phyloP scores from a whole-genome alignment of 768 basidiomycete genomes.

The Ramaria sp. region DNA sequence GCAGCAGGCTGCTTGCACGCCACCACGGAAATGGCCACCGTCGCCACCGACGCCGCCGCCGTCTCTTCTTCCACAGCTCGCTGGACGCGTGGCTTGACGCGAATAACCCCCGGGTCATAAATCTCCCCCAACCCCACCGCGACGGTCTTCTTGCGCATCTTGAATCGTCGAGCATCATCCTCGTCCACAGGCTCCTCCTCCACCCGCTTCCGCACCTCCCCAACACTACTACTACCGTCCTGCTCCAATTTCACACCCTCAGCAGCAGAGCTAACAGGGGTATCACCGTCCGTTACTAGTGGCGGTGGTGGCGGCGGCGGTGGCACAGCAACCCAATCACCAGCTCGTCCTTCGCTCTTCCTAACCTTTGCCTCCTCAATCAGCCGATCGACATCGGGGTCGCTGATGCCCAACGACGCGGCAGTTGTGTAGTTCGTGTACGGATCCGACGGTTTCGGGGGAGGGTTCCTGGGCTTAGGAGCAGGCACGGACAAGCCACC shows the following conservation, averaged over 20 bases:
- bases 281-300: conserved; percentile 12
- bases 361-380: conserved; percentile 50
- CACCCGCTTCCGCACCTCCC: conserved; percentile 11
- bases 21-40: background rate
- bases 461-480: conserved; percentile 17
- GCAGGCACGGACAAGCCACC: conserved; percentile 21
- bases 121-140: conserved; percentile 59
- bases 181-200: conserved; percentile 23
- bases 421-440: conserved; percentile 84
- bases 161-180: conserved; percentile 44
- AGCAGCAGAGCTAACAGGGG: background rate
- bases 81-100: conserved; percentile 46
- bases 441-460: conserved; percentile 47
- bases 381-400: conserved; percentile 61
- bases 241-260: conserved; percentile 17
- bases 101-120: conserved; percentile 68
- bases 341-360: conserved; percentile 56
- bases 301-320: conserved; percentile 18
- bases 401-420: conserved; percentile 66
- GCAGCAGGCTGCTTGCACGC: background rate
- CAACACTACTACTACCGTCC: conserved; percentile 14
- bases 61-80: conserved; percentile 35
- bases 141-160: conserved; percentile 53
- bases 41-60: conserved; percentile 8
- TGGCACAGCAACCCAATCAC: conserved; percentile 66